Evolutionary conservation across 345 rosid species (phyloP), one percentile per base, ranked within the genome.

Genomic region (Atalantia buxifolia): DNA sequence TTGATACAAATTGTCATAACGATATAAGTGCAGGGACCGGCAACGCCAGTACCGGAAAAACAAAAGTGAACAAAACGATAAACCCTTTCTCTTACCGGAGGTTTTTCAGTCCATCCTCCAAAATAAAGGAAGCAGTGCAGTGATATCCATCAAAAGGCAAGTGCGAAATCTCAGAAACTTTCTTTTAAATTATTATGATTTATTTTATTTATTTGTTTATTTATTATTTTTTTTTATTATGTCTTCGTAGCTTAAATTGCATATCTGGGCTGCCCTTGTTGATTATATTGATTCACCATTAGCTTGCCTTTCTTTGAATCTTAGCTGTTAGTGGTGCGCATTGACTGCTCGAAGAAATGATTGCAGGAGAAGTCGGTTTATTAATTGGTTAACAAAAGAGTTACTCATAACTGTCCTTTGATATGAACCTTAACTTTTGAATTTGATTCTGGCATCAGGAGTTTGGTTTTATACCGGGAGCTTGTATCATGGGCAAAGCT

Each of bases 401-500:
- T 72, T 33, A 9, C 56, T 56, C 53, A 33, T 4, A 35, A 22
- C 24, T 7, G 50, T 53, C n/a, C 73, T 21, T 27, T 31, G 64
- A 12, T 42, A 3, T 42, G 3, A 10, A 12, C 50, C 18, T 13
- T 45, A 12, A 45, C 18, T 30, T 76, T 76, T 35, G 36, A 33
- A 35, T 33, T 53, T 30, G 30, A 30, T 24, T 48, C 8, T 55
- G 35, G 25, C 10, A 24, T 36, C 19, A 67, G 73, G 56, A 35
- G 35, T 66, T 66, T n/a, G 19, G 40, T 33, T 50, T 50, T 22
- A 64, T 55, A 30, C 13, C 7, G 35, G n/a, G 36, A 66, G 33
- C 10, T 61, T 65, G 69, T 86, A 83, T 24, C 69, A 95, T 92
- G 99, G 99, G 96, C 6, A 95, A 91, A 83, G 97, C 98, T 82